Evolutionary conservation across 352 stramenopile species (phyloP).

Genomic region (Thalassiosira hispida): DNA sequence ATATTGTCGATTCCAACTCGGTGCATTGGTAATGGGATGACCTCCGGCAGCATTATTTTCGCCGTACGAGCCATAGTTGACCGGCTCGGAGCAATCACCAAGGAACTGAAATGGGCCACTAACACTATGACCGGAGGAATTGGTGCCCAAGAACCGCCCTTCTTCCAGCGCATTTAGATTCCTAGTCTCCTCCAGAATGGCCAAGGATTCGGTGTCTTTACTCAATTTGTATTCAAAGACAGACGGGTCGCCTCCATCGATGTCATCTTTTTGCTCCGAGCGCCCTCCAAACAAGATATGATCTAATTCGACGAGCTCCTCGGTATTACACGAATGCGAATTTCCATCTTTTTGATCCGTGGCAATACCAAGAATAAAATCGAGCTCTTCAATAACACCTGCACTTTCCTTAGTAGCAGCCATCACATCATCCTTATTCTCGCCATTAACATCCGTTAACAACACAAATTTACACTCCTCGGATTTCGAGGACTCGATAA

Average conservation of each 20-base stretch:
- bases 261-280: background rate
- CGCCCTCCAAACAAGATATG: background rate
- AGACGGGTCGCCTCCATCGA: background rate
- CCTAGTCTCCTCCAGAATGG: conserved; percentile 9
- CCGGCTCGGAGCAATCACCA: background rate
- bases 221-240: background rate
- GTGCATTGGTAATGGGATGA: background rate
- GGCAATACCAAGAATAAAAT: too few relatives aligned
- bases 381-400: background rate
- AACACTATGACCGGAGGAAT: background rate
- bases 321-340: too few relatives aligned
- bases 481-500: conserved; percentile 1
- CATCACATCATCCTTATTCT: background rate
- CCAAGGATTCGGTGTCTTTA: conserved; percentile 7
- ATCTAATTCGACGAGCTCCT: background rate
- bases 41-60: background rate
- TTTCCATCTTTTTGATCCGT: too few relatives aligned
- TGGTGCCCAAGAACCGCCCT: too few relatives aligned
- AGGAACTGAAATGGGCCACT: background rate
- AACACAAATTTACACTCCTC: background rate
- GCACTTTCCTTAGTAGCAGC: background rate
- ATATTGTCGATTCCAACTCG: background rate
- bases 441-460: background rate
- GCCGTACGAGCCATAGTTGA: conserved; percentile 8
- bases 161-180: conserved; percentile 19